phyloP scores from a whole-genome alignment of 139 green algal genomes.

The Closterium sp. region DNA sequence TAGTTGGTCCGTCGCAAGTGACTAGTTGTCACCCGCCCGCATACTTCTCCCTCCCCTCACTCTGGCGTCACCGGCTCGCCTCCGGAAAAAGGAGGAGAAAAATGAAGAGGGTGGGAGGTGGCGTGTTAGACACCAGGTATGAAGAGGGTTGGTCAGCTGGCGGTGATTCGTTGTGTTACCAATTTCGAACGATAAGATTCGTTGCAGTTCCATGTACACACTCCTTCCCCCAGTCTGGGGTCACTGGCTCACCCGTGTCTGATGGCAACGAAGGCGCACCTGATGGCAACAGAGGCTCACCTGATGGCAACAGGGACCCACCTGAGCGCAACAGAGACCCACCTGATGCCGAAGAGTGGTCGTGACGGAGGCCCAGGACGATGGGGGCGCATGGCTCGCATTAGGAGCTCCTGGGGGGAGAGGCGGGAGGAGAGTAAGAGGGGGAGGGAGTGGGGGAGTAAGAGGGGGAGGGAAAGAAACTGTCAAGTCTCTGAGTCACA shows the following conservation, averaged over 20 bases:
- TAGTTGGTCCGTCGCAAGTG: constrained; percentile 9
- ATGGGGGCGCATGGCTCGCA: constrained; percentile 42
- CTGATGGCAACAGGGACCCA: constrained; percentile 6
- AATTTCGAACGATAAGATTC: no score
- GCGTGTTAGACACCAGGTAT: no score
- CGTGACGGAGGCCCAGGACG: constrained; percentile 31
- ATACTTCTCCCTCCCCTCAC: constrained; percentile 35
- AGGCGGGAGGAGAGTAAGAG: background rate
- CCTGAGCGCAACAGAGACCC: constrained; percentile 16
- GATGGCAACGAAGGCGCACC: no score
- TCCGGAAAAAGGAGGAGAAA: background rate
- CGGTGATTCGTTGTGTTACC: no score
- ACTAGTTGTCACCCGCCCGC: constrained; percentile 19
- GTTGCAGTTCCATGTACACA: no score
- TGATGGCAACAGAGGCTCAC: background rate
- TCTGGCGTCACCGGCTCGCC: constrained; percentile 48
- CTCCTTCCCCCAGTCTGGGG: no score
- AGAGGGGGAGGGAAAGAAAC: background rate
- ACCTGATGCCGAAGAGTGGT: constrained; percentile 44
- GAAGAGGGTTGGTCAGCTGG: no score
- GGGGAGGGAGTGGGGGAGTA: background rate
- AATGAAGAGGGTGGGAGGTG: no score
- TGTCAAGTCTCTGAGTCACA: no score
- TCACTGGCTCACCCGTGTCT: no score
- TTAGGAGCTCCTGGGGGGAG: constrained; percentile 34